A percentile compares a stretch with the other conserved stretches of the same genome.
Conservation (phyloP, 768 basidiomycete species). For the Termitomyces sp. region DNA sequence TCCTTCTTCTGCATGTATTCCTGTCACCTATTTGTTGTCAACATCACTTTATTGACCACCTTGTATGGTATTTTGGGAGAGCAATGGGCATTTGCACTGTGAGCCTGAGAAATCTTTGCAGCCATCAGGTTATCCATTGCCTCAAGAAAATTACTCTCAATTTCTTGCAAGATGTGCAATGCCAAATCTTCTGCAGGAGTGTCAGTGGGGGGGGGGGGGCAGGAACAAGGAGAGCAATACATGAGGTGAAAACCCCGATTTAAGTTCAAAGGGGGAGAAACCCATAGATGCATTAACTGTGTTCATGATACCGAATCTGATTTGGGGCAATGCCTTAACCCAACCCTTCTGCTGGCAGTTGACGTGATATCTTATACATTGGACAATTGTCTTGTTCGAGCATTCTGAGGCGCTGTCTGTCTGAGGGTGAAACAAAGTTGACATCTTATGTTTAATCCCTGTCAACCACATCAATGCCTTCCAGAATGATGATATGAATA, state of each 20-base stretch:
- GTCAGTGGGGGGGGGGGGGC: neutral
- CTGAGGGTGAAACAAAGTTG: constrained; percentile 21
- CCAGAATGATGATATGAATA: too few species aligned
- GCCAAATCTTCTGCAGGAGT: neutral
- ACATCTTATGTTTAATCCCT: neutral
- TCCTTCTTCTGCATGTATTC: constrained; percentile 22
- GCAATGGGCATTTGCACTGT: too few species aligned
- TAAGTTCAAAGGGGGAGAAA: constrained; percentile 25
- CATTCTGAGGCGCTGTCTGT: constrained; percentile 17
- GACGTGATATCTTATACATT: constrained; percentile 26
- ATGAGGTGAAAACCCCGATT: neutral
- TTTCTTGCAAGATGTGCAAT: neutral
- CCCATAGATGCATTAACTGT: constrained; percentile 24
- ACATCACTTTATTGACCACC: constrained; percentile 22
- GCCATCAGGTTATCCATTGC: neutral
- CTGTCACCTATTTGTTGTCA: constrained; percentile 21
- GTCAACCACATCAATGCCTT: too few species aligned
- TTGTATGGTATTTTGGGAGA: neutral
- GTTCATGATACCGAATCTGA: constrained; percentile 30
- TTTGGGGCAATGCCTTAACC: constrained; percentile 16
- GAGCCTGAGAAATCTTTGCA: too few species aligned
- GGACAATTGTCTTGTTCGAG: too few species aligned
- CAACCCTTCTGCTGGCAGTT: constrained; percentile 24
- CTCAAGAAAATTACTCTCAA: neutral
- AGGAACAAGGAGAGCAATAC: too few species aligned